Evolutionary conservation across 1,284 basidiomycete genomes (phyloP).

Genomic region (Malassezia equina): DNA sequence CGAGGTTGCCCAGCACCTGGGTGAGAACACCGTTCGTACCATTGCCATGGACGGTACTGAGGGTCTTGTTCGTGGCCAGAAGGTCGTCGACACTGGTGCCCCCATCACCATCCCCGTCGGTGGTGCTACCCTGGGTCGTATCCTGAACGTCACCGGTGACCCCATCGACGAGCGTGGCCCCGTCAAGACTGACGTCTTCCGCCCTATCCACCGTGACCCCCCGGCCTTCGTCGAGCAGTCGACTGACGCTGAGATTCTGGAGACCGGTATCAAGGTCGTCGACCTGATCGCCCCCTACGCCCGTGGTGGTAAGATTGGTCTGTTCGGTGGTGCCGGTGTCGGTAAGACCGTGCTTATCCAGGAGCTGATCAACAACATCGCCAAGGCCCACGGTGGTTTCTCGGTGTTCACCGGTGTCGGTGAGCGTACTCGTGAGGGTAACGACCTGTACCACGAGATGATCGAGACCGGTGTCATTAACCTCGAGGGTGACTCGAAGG

Average conservation of each 20-base stretch:
- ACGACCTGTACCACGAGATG: slow-evolving; percentile 99
- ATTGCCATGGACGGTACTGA: slow-evolving; percentile 76
- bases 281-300: slow-evolving; percentile 97
- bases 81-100: slow-evolving; percentile 87
- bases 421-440: slow-evolving; percentile 99
- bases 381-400: slow-evolving; percentile 99
- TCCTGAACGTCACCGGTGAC: slow-evolving; percentile 99
- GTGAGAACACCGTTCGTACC: slow-evolving; percentile 82
- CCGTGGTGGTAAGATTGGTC: slow-evolving; percentile 99
- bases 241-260: slow-evolving; percentile 91
- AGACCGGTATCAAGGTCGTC: slow-evolving; percentile 99
- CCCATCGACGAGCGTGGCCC: slow-evolving; percentile 98
- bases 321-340: slow-evolving; percentile 99
- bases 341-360: slow-evolving; percentile 98
- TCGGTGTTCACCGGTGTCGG: slow-evolving; percentile 99
- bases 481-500: slow-evolving; percentile 87
- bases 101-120: slow-evolving; percentile 96
- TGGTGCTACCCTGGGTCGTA: slow-evolving; percentile 82
- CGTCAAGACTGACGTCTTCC: slow-evolving; percentile 72
- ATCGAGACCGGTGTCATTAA: slow-evolving; percentile 99
- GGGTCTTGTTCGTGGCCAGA: slow-evolving; percentile 97
- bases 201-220: slow-evolving; percentile 90
- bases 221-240: slow-evolving; percentile 96
- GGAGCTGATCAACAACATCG: slow-evolving; percentile 99
- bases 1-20: slow-evolving; percentile 73